Evolutionary conservation across 2,329 filamentous ascomycete genomes (phyloP).

Genomic region (Aspergillus bombycis): DNA sequence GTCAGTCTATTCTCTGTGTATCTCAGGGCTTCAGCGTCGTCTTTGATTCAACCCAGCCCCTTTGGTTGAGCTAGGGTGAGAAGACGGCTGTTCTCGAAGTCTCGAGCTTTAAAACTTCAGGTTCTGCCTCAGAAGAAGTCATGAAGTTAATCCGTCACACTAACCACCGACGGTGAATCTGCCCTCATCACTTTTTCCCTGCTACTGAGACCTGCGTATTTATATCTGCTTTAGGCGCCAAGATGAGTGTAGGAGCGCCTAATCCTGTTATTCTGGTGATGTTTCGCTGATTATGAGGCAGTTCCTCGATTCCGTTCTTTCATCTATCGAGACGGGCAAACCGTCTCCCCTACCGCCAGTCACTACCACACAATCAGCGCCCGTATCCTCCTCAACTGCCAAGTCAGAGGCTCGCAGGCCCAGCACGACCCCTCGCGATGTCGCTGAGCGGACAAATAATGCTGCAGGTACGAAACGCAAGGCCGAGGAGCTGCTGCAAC

Average conservation of each 20-base stretch:
- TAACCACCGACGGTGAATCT: conserved; percentile 44
- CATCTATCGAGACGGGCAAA: conserved; percentile 52
- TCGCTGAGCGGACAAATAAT: conserved; percentile 22
- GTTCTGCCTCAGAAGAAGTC: conserved; percentile 35
- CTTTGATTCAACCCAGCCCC: neutral
- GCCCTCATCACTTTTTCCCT: conserved; percentile 19
- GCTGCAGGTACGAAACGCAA: conserved; percentile 44
- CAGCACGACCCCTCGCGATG: conserved; percentile 18
- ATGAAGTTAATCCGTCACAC: conserved; percentile 43
- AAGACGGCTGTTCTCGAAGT: conserved; percentile 17
- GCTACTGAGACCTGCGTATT: conserved; percentile 4
- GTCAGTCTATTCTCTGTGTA: conserved; percentile 11
- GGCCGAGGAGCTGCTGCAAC: conserved; percentile 44
- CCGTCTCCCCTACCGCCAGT: conserved; percentile 32
- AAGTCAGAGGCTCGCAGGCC: conserved; percentile 30
- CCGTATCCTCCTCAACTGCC: conserved; percentile 24
- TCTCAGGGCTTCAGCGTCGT: conserved; percentile 1
- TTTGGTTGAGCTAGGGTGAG: conserved; percentile 10
- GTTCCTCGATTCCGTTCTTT: conserved; percentile 57
- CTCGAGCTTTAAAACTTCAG: conserved; percentile 19
- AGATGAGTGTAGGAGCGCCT: conserved; percentile 43
- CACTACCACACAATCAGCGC: conserved; percentile 26
- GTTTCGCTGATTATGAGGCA: conserved; percentile 31
- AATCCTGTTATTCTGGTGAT: neutral
- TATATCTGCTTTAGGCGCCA: conserved; percentile 11